phyloP scores from a whole-genome alignment of 495 filamentous ascomycete species.

The Xylaria longipes region DNA sequence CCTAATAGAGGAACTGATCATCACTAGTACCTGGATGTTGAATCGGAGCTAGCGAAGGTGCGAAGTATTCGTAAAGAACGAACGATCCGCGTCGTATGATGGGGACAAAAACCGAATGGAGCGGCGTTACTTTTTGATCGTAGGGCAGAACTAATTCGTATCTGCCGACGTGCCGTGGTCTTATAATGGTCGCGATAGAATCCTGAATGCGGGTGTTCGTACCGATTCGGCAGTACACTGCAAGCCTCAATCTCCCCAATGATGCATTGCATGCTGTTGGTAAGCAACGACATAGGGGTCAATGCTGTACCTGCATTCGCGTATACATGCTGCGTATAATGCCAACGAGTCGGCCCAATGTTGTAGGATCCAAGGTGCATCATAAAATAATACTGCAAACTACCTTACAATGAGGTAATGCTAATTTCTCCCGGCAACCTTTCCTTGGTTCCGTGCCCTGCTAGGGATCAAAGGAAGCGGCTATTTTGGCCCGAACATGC shows the following conservation, averaged over 20 bases:
- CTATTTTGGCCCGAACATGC: not conserved
- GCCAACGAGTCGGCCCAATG: not conserved
- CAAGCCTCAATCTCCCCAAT: not conserved
- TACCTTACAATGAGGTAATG: not conserved
- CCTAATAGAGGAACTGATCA: not conserved
- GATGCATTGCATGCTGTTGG: not conserved
- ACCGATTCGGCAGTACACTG: not conserved
- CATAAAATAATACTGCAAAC: not conserved
- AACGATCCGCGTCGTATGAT: not conserved
- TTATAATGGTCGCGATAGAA: not conserved
- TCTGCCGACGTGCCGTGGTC: not conserved
- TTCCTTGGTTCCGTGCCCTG: not conserved
- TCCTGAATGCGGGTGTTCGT: not conserved
- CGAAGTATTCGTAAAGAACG: not conserved
- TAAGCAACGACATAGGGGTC: not conserved
- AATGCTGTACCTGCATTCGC: not conserved
- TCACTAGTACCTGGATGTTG: not conserved
- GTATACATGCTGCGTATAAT: not conserved
- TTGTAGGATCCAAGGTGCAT: not conserved
- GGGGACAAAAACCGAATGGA: not conserved
- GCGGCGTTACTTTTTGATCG: not conserved
- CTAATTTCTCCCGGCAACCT: not conserved
- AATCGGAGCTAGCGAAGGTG: not conserved
- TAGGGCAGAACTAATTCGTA: not conserved
- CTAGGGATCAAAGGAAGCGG: not conserved